Conservation (phyloP, 495 filamentous ascomycete genomes). For the Talaromyces thailandensis region DNA sequence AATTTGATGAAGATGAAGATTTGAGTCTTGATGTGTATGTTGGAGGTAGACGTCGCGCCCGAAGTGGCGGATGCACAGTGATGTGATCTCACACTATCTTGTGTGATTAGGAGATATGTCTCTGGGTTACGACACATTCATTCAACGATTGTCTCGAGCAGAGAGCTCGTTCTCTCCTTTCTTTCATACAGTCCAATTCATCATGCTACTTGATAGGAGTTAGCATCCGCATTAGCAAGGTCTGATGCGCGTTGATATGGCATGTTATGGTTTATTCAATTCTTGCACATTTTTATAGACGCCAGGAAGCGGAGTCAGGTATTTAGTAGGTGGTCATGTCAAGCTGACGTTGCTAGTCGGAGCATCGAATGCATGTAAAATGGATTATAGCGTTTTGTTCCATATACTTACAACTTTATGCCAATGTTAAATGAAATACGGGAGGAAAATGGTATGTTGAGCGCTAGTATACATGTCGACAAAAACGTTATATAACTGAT, state of each 20-base stretch:
- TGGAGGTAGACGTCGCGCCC: slow-evolving; percentile 38
- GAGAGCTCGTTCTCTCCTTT: neutral
- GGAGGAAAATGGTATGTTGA: neutral
- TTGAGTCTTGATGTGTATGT: slow-evolving; percentile 15
- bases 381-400: neutral
- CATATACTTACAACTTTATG: neutral
- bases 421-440: neutral
- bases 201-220: neutral
- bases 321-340: neutral
- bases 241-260: neutral
- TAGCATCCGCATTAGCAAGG: neutral
- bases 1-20: slow-evolving; percentile 66
- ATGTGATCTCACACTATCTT: no score
- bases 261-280: neutral
- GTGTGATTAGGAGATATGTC: no score
- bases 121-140: no score
- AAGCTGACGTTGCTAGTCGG: neutral
- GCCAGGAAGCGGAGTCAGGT: neutral
- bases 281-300: slow-evolving; percentile 4
- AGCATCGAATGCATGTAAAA: neutral
- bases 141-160: neutral
- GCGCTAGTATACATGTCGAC: neutral
- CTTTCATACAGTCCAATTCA: neutral
- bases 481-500: neutral
- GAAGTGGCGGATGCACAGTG: slow-evolving; percentile 45